phyloP scores from a whole-genome alignment of 495 filamentous ascomycete species.

The Aspergillus carlsbadensis region DNA sequence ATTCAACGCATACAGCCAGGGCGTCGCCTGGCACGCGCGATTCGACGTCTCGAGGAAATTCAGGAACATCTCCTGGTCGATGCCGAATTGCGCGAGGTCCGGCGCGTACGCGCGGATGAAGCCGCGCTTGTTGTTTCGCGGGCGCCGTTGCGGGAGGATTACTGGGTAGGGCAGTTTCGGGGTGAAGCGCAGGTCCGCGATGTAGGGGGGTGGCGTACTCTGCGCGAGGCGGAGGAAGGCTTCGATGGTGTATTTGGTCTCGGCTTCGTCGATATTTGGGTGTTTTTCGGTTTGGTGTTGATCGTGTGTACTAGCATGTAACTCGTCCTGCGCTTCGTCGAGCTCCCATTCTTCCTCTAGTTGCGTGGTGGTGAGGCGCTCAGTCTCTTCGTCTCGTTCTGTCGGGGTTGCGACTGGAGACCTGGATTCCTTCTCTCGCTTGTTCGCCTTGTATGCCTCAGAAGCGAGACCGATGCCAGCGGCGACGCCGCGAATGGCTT shows the following conservation, averaged over 20 bases:
- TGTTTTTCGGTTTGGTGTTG: not conserved
- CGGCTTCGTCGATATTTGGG: too few relatives aligned
- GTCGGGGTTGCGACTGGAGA: too few relatives aligned
- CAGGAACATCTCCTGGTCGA: slow-evolving; percentile 52
- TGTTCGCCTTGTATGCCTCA: slow-evolving; percentile 41
- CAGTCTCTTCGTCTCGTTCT: slow-evolving; percentile 12
- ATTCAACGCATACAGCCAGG: slow-evolving; percentile 43
- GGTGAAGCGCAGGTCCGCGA: not conserved
- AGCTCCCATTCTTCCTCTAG: slow-evolving; percentile 50
- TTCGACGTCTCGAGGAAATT: slow-evolving; percentile 53
- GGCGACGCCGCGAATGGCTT: slow-evolving; percentile 24
- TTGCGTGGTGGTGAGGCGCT: slow-evolving; percentile 12
- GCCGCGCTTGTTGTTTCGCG: slow-evolving; percentile 22
- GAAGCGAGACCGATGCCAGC: slow-evolving; percentile 50
- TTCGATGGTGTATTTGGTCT: too few relatives aligned
- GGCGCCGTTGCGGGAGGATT: slow-evolving; percentile 35
- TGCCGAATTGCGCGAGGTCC: slow-evolving; percentile 45
- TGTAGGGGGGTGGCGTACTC: slow-evolving; percentile 12
- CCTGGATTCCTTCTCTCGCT: too few relatives aligned
- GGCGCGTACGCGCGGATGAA: slow-evolving; percentile 51
- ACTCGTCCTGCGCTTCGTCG: slow-evolving; percentile 47
- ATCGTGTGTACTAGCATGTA: not conserved
- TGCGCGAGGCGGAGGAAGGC: too few relatives aligned
- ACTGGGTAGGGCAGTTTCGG: slow-evolving; percentile 37
- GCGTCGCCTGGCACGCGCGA: slow-evolving; percentile 35